phyloP scores from a whole-genome alignment of 441 rosid genomes.

The Manihot esculenta region DNA sequence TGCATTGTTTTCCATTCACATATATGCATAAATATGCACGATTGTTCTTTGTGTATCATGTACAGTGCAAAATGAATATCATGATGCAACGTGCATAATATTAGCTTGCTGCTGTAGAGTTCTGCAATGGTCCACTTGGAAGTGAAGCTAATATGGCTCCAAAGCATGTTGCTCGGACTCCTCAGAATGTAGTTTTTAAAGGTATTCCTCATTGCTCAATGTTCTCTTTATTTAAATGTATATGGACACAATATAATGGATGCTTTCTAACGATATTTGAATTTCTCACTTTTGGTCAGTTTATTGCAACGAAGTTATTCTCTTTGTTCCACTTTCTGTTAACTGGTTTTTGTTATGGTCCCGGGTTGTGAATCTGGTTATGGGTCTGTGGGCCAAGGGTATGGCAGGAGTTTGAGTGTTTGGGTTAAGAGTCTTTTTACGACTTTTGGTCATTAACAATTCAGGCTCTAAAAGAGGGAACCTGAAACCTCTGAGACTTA shows the following conservation, averaged over 20 bases:
- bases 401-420: too few relatives aligned
- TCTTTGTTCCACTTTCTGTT: background rate
- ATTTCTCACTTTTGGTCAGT: background rate
- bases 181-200: slow-evolving; percentile 67
- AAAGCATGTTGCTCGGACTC: slow-evolving; percentile 48
- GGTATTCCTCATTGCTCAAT: slow-evolving; percentile 38
- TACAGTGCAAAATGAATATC: background rate
- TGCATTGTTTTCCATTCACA: background rate
- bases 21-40: background rate
- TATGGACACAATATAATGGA: background rate
- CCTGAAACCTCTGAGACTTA: too few relatives aligned
- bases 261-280: background rate
- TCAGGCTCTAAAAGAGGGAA: too few relatives aligned
- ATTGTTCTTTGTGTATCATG: background rate
- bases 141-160: slow-evolving; percentile 41
- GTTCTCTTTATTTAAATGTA: background rate
- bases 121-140: slow-evolving; percentile 47
- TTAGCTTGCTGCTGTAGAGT: slow-evolving; percentile 48
- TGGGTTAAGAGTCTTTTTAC: too few relatives aligned
- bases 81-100: slow-evolving; percentile 13
- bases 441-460: too few relatives aligned
- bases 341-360: background rate
- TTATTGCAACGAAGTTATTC: background rate
- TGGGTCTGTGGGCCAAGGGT: too few relatives aligned
- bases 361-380: too few relatives aligned